Conservation (phyloP, 2,329 filamentous ascomycete species). For the Trichoderma asperellum region DNA sequence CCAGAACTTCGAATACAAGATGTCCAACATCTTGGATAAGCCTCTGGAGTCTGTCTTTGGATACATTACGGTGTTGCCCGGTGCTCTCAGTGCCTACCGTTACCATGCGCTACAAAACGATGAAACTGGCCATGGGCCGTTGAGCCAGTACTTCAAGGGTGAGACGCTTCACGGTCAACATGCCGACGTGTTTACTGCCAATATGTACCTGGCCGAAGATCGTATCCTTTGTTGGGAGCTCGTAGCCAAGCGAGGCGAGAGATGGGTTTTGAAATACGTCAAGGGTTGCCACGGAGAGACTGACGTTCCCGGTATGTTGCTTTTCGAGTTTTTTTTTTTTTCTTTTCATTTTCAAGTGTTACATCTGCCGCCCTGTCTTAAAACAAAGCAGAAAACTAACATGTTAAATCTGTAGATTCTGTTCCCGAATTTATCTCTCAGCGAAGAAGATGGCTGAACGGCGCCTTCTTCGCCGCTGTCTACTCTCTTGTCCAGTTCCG, state of each 20-base stretch:
- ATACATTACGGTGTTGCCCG: conserved; percentile 95
- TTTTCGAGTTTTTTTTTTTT: not conserved
- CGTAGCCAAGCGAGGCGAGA: conserved; percentile 89
- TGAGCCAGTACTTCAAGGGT: conserved; percentile 99
- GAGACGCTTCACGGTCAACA: conserved; percentile 95
- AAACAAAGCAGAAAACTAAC: conserved; percentile 34
- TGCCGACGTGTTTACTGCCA: conserved; percentile 95
- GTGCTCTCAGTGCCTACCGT: conserved; percentile 91
- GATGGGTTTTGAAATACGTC: conserved; percentile 98
- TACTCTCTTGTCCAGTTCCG: conserved; percentile 95
- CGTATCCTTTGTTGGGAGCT: conserved; percentile 92
- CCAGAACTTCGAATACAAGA: conserved; percentile 99
- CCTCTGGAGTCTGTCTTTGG: conserved; percentile 96
- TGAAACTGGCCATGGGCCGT: conserved; percentile 87
- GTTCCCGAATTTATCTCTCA: conserved; percentile 98
- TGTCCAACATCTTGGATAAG: conserved; percentile 99
- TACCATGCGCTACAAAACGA: conserved; percentile 97
- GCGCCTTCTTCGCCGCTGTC: conserved; percentile 96
- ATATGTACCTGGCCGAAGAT: conserved; percentile 92
- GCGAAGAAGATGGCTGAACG: conserved; percentile 94
- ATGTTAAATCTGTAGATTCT: conserved; percentile 60
- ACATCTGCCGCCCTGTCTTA: not conserved
- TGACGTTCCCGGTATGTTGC: conserved; percentile 82
- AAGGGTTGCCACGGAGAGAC: conserved; percentile 96
- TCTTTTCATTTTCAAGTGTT: not conserved